A percentile compares a stretch with the other conserved stretches of the same genome.
These are phyloP conservation scores for Micromonas pusilla DNA, from an alignment of 139 green algal species.

Conservation along the genomic window DNA sequence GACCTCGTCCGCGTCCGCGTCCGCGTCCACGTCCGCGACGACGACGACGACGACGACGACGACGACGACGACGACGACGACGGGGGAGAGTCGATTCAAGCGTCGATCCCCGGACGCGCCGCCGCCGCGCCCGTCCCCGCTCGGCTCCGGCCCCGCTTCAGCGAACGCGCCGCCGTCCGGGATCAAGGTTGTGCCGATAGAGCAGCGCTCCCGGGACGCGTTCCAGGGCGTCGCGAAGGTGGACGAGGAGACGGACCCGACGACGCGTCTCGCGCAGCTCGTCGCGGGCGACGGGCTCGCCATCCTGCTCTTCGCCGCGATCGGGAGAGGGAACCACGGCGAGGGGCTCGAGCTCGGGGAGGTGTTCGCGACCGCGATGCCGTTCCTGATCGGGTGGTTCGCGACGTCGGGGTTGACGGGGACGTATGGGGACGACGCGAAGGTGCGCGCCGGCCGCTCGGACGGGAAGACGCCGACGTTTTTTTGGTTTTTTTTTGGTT, in stretches of 20 bases:
- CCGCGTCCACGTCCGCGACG: too few relatives aligned
- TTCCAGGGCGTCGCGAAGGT: constrained; percentile 24
- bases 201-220: not conserved
- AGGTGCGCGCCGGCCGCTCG: not conserved
- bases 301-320: constrained; percentile 23
- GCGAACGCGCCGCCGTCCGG: not conserved
- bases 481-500: too few relatives aligned
- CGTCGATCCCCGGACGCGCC: not conserved
- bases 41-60: too few relatives aligned
- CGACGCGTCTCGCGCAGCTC: not conserved
- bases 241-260: not conserved
- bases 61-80: not conserved
- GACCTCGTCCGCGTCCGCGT: too few relatives aligned
- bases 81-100: not conserved
- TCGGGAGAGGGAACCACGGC: constrained; percentile 22
- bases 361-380: constrained; percentile 14
- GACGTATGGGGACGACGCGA: constrained; percentile 14
- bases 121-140: not conserved
- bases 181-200: constrained; percentile 15
- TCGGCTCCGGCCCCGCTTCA: constrained; percentile 3
- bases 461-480: too few relatives aligned
- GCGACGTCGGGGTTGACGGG: not conserved
- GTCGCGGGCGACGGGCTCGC: constrained; percentile 6
- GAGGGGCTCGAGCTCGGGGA: not conserved
- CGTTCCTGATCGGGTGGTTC: constrained; percentile 25